Conservation (phyloP, 1,139 yeast genomes). For the Nakaseomyces bracarensis region DNA sequence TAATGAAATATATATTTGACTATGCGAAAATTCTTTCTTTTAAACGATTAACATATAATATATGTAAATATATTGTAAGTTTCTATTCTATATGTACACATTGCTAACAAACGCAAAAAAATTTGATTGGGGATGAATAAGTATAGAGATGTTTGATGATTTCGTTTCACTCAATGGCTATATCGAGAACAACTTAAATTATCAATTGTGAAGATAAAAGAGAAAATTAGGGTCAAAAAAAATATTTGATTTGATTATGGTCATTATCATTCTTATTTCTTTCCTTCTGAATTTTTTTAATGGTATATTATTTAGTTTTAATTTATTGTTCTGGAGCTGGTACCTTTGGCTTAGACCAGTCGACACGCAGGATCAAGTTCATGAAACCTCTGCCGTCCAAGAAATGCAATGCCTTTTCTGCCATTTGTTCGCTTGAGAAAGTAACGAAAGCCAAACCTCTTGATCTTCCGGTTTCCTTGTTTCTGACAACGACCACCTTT, state of each 20-base stretch:
- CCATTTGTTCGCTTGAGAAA: conserved; percentile 58
- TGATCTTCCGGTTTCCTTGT: conserved; percentile 89
- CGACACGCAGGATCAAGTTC: conserved; percentile 78
- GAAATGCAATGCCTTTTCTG: conserved; percentile 68
- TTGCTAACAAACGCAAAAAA: no score
- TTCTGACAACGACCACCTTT: conserved; percentile 79
- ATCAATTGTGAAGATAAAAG: no score
- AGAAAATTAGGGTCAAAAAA: no score
- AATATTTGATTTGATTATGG: no score
- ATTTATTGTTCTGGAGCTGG: conserved; percentile 2
- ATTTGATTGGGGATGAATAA: no score
- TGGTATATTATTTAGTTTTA: background rate
- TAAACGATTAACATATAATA: no score
- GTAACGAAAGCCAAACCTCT: conserved; percentile 97
- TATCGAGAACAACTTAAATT: no score
- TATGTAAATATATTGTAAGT: background rate
- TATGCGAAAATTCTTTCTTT: no score
- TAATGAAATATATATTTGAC: no score
- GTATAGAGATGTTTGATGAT: no score
- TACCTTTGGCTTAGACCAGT: conserved; percentile 42
- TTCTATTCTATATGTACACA: background rate
- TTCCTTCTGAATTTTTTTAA: background rate
- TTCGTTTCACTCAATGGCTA: no score
- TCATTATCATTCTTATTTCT: background rate
- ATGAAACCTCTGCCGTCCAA: conserved; percentile 90